A percentile compares a stretch with the other conserved stretches of the same genome.
phyloP scores from a whole-genome alignment of 1,139 yeast species.

The Yamadazyma oceani region DNA sequence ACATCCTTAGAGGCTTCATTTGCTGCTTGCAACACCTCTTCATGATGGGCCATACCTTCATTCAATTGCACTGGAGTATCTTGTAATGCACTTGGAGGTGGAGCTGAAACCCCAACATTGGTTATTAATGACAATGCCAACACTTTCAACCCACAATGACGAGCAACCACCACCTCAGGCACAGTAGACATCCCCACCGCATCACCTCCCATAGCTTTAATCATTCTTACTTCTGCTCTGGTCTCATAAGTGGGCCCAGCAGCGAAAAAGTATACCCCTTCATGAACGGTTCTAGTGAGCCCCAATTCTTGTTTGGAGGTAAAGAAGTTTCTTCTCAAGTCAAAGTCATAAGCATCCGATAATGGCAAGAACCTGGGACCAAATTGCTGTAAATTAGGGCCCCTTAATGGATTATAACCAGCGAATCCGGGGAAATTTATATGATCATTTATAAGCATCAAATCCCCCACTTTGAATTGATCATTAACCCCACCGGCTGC shows the following conservation, averaged over 20 bases:
- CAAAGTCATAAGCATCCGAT: conserved; percentile 85
- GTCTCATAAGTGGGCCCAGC: conserved; percentile 95
- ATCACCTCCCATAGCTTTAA: conserved; percentile 77
- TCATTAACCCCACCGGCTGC: conserved; percentile 91
- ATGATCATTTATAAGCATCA: conserved; percentile 89
- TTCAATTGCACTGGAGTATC: conserved; percentile 53
- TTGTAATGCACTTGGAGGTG: conserved; percentile 72
- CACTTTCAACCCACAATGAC: conserved; percentile 81
- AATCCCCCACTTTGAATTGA: conserved; percentile 73
- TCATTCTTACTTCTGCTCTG: conserved; percentile 85
- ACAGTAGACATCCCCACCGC: conserved; percentile 98
- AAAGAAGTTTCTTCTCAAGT: conserved; percentile 60
- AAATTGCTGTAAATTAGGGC: conserved; percentile 74
- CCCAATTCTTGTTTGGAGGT: conserved; percentile 49
- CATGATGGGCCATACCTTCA: conserved; percentile 85
- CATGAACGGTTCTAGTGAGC: conserved; percentile 65
- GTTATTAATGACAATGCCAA: conserved; percentile 86
- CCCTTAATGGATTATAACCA: conserved; percentile 85
- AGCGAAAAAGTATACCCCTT: conserved; percentile 83
- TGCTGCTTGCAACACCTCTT: conserved; percentile 85
- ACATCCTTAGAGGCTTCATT: conserved; percentile 79
- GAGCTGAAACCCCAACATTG: conserved; percentile 73
- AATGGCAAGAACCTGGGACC: conserved; percentile 90
- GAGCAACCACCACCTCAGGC: conserved; percentile 90
- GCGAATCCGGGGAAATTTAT: conserved; percentile 88